Evolutionary conservation across 2,329 filamentous ascomycete species (phyloP), one percentile per base, ranked within the genome.

Genomic region (Fusarium staphyleae): DNA sequence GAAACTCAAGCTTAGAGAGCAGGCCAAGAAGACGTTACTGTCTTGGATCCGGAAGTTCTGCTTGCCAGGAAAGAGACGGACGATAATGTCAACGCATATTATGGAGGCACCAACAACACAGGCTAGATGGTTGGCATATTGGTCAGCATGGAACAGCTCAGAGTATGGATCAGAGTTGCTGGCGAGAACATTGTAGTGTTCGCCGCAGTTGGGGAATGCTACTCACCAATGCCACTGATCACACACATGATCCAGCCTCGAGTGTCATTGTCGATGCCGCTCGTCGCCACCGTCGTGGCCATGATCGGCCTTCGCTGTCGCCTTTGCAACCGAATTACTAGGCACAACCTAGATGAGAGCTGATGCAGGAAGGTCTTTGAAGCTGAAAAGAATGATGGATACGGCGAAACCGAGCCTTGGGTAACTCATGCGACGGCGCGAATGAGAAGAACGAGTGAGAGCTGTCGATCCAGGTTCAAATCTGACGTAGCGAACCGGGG

Each of bases 161-260:
- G 19, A 28, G 5, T 24, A 24, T 5, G 34, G 45, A 18, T 24
- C 8, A 24, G 16, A 36, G 24, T 15, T 16, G 28, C 32, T n/a
- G n/a, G n/a, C n/a, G n/a, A n/a, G n/a, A 5, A 33, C 26, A 46
- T 14, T 18, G 22, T 24, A 24, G 7, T 8, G 22, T 9, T 24
- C 9, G 13, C 8, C 29, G 32, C 15, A 18, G 39, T 2, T 7
- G 26, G 15, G 12, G 12, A 32, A 16, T 41, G 14, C 3, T 28
- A 78, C 82, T 52, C 66, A 87, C 85, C 85, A 58, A 86, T 75
- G 48, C 92, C 86, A 69, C 92, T 96, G 74, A 93, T 91, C 62
- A 92, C 80, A 68, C 82, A 87, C 89, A 98, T 91, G 66, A 98
- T 88, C 93, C 93, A 98, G 68, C 95, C 93, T 60, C 92, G 86